Evolutionary conservation across 2,329 filamentous ascomycete genomes (phyloP).

Genomic region (Fusarium sp.): DNA sequence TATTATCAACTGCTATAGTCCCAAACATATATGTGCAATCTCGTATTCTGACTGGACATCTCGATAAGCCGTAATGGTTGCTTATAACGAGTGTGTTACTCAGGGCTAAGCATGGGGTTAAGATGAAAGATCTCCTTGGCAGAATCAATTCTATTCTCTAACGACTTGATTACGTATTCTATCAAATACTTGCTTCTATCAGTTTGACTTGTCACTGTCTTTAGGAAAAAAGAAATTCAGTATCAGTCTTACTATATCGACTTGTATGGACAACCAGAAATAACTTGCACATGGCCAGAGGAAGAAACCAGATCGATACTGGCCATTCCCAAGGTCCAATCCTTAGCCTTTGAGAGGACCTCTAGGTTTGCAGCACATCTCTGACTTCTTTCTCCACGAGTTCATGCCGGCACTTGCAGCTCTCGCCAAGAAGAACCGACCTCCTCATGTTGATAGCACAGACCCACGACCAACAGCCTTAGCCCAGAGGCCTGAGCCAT

Average conservation of each 20-base stretch:
- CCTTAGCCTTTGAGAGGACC: neutral
- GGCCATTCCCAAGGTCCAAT: neutral
- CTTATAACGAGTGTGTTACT: constrained; percentile 15
- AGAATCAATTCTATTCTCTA: neutral
- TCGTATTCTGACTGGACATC: constrained; percentile 1
- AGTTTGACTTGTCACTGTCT: neutral
- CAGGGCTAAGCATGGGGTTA: constrained; percentile 7
- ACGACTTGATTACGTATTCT: constrained; percentile 2
- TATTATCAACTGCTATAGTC: neutral
- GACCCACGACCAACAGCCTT: neutral
- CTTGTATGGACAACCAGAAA: neutral
- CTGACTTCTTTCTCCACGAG: neutral
- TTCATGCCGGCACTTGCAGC: neutral
- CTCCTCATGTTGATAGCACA: neutral
- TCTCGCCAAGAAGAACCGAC: neutral
- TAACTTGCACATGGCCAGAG: neutral
- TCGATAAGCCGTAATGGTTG: constrained; percentile 2
- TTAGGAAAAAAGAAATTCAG: neutral
- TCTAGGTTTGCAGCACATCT: neutral
- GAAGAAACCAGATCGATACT: neutral
- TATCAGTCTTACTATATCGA: neutral
- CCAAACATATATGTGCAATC: neutral
- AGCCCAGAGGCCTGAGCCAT: constrained; percentile 1
- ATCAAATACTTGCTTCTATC: neutral
- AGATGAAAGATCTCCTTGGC: constrained; percentile 23